Conservation (phyloP, 371 early-diverging fungal genomes). For the Conidiobolus incongruus region DNA sequence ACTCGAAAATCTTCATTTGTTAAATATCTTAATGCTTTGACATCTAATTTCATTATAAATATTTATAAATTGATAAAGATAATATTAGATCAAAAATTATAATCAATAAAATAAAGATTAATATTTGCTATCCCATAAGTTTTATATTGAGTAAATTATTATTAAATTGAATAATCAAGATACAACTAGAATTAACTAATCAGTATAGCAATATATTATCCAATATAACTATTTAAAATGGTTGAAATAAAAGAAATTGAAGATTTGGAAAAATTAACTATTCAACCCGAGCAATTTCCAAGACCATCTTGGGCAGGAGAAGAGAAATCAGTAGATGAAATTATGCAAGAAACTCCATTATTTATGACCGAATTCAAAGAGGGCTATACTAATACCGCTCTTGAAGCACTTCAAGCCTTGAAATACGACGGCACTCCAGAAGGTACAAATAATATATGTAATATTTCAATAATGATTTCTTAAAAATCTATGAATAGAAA, state of each 20-base stretch:
- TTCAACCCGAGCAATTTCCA: too few relatives aligned
- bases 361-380: slow-evolving; percentile 71
- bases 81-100: too few relatives aligned
- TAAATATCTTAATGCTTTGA: slow-evolving; percentile 84
- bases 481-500: slow-evolving; percentile 21
- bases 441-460: slow-evolving; percentile 28
- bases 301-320: slow-evolving; percentile 2
- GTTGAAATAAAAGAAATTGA: too few relatives aligned
- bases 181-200: too few relatives aligned
- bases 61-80: neutral
- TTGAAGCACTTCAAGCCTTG: slow-evolving; percentile 69
- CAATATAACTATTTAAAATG: too few relatives aligned
- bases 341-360: slow-evolving; percentile 56
- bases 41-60: slow-evolving; percentile 77
- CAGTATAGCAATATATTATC: too few relatives aligned
- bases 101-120: too few relatives aligned
- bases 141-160: too few relatives aligned
- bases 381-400: slow-evolving; percentile 46
- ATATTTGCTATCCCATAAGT: too few relatives aligned
- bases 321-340: slow-evolving; percentile 20
- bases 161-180: too few relatives aligned
- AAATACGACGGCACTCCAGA: slow-evolving; percentile 87
- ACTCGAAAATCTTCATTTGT: slow-evolving; percentile 84
- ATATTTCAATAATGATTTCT: slow-evolving; percentile 1
- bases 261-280: too few relatives aligned